Base-by-base conservation (phyloP, 2,329 filamentous ascomycete species). In the Neopestalotiopsis clavispora region DNA sequence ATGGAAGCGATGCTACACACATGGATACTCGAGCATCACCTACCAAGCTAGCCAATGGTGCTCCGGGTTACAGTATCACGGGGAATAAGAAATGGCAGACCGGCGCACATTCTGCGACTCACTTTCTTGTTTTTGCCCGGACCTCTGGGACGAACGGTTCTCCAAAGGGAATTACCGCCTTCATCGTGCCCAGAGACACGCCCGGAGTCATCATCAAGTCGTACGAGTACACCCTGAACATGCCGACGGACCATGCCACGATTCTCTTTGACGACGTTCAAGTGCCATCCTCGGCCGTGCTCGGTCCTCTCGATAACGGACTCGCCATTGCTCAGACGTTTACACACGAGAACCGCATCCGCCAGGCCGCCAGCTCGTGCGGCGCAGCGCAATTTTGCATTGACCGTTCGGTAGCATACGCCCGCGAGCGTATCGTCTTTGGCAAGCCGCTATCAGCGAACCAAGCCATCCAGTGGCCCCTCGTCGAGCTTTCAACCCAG, bases 1-100 rank as follows among this genome's bases (percentile, higher is more conserved):
- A 91, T 73, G 89, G 89, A 20, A 89, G 86, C 69, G 89, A 91
- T 77, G 89, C 88, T 4, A 91, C 89, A 2, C 86, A 87, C 74
- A 90, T 90, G 87, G 84, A 82, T 28, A 91, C 89, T 0, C 80
- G 76, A 32, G 89, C 86, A 1, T 78, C 72, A 40, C 81, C 79
- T 30, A 81, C 83, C 72, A 82, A 73, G 13, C 80, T 79, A 49
- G 34, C 72, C 3, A 80, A 84, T 62, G 85, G 84, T 0, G 78
- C 80, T 4, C 75, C 80, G 1, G 84, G 84, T 6, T 90, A 84
- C 80, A 62, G 85, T 72, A 84, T 91, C 72, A 86, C 85, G 61
- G 89, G 89, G 3, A 81, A 80, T 62, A 91, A 91, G 80, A 89
- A 87, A 78, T 91, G 89, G 89, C 89, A 91, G 81, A 90, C 87